Base-by-base conservation (phyloP, 805 yeast genomes). In the Ogataea parapolymorpha region DNA sequence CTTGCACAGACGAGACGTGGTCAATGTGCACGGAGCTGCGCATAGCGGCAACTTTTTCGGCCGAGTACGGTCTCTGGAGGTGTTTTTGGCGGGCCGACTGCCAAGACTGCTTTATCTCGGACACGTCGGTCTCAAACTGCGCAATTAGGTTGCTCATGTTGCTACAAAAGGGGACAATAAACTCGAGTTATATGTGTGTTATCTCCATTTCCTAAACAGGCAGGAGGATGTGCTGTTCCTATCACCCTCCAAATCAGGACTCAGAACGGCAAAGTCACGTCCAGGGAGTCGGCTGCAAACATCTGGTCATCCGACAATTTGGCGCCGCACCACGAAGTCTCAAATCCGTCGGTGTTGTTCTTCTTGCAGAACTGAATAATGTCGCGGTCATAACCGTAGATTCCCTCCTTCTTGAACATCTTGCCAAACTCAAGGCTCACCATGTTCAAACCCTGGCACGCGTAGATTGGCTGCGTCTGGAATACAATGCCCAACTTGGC, bases 401-500 rank as follows among this genome's bases (percentile, higher is more conserved):
- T 80, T 3, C 85, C 85, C n/a, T 75, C 71, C 6, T 60, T 48
- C 44, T 64, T 65, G 61, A 75, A 79, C 31, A 65, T 65, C 23
- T 66, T 59, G 10, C 80, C 76, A 73, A 39, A 77, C 69, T 11
- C 77, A 66, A 32, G 71, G 55, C 1, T 82, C 48, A 72, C 68
- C 26, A 70, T 58, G 52, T 79, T 84, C 14, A 79, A 51, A 1
- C 85, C 85, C 1, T 83, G 83, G 31, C 78, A 62, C 9, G 83
- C 53, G 39, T 46, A 77, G 14, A 79, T 76, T 35, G 80, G 65
- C 58, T 79, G 85, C 32, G 50, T 45, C 32, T 51, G 55, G 40
- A 80, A 53, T 4, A 76, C 75, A 50, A 75, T 77, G 7, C 84
- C 85, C 38, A 68, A 60, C 54, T 75, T 68, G 20, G 77, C 83